A percentile compares a stretch with the other conserved stretches of the same genome.
Evolutionary conservation across 257 asterid genomes (phyloP).

Genomic region (Ajuga chamaepitys): DNA sequence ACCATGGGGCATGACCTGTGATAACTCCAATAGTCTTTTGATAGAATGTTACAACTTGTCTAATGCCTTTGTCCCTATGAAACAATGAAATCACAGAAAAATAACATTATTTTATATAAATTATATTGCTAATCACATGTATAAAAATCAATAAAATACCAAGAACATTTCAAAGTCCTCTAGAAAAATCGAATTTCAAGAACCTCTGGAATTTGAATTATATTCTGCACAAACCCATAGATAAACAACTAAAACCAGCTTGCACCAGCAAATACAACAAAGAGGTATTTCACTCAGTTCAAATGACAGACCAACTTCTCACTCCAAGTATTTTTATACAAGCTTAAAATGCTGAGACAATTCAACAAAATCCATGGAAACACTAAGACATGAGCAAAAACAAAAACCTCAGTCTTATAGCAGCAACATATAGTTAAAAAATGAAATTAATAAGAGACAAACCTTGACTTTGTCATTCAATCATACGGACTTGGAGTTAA

Average conservation of each 20-base stretch:
- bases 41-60: too few relatives aligned
- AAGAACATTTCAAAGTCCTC: slow-evolving; percentile 3
- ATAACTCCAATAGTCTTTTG: too few relatives aligned
- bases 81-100: too few relatives aligned
- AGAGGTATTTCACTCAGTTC: background rate
- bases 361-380: background rate
- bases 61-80: too few relatives aligned
- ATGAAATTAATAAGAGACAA: background rate
- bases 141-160: background rate
- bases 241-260: slow-evolving; percentile 11
- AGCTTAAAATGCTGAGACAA: background rate
- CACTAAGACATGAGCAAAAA: background rate
- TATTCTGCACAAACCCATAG: background rate
- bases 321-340: background rate
- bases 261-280: background rate
- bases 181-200: background rate
- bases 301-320: background rate
- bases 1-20: too few relatives aligned
- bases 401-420: background rate
- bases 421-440: background rate
- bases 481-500: slow-evolving; percentile 53
- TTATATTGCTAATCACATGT: too few relatives aligned
- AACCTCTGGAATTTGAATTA: slow-evolving; percentile 2
- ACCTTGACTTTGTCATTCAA: slow-evolving; percentile 88
- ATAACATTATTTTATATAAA: too few relatives aligned